A percentile compares a stretch with the other conserved stretches of the same genome.
Evolutionary conservation across 2,329 filamentous ascomycete genomes (phyloP).

Genomic region (Mollisiaceae sp.): DNA sequence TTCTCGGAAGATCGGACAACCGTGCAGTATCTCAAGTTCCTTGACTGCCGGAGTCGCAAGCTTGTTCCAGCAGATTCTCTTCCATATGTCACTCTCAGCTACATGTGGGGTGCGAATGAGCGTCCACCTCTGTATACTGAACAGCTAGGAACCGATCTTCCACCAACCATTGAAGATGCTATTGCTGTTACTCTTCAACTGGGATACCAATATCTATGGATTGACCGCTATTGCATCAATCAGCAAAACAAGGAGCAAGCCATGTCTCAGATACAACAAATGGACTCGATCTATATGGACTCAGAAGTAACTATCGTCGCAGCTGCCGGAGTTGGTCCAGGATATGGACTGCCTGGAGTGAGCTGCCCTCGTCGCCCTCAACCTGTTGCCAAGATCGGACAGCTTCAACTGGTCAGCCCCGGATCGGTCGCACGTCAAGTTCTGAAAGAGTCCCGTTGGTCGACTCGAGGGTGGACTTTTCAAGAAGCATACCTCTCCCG

Average conservation of each 20-base stretch:
- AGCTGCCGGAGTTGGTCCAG: slow-evolving; percentile 12
- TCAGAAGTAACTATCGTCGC: slow-evolving; percentile 15
- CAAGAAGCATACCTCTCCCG: slow-evolving; percentile 15
- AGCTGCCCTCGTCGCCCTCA: background rate
- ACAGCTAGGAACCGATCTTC: background rate
- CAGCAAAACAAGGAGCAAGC: slow-evolving; percentile 11
- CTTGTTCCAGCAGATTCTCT: slow-evolving; percentile 3
- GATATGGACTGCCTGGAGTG: slow-evolving; percentile 14
- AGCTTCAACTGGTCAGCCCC: background rate
- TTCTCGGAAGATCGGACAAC: background rate
- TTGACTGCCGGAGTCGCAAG: background rate
- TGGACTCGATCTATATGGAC: slow-evolving; percentile 12
- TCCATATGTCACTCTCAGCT: slow-evolving; percentile 13
- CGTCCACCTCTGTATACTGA: background rate
- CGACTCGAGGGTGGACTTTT: slow-evolving; percentile 15
- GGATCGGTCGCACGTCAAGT: background rate
- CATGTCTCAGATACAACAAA: slow-evolving; percentile 8
- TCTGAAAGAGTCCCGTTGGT: slow-evolving; percentile 13
- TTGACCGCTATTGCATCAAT: slow-evolving; percentile 18
- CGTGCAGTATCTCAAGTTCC: background rate
- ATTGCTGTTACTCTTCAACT: slow-evolving; percentile 12
- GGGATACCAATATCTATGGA: slow-evolving; percentile 16
- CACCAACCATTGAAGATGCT: slow-evolving; percentile 14
- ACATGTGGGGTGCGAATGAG: slow-evolving; percentile 11
- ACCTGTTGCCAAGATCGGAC: background rate